These are phyloP conservation scores for Spirogloea muscicola DNA, from an alignment of 139 green algal genomes.

Conservation along the genomic window DNA sequence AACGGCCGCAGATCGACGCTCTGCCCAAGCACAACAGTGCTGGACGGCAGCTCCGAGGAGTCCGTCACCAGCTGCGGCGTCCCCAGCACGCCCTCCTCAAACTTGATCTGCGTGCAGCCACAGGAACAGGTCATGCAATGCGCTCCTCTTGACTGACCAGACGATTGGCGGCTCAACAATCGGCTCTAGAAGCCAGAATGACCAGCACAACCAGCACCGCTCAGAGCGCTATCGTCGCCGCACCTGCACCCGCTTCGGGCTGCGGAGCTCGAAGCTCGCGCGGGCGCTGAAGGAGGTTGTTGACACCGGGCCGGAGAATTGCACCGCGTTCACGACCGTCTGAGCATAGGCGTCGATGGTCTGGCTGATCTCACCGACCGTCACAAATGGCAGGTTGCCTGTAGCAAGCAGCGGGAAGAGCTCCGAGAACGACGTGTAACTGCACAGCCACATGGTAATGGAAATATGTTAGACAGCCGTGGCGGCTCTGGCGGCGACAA, in stretches of 20 bases:
- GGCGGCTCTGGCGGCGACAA: neutral
- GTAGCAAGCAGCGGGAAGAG: conserved; percentile 75
- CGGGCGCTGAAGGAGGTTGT: conserved; percentile 59
- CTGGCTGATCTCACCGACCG: conserved; percentile 81
- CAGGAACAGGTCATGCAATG: neutral
- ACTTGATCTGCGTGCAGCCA: conserved; percentile 36
- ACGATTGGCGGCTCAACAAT: neutral
- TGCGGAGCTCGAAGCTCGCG: conserved; percentile 74
- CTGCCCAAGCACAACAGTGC: conserved; percentile 27
- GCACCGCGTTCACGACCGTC: conserved; percentile 75
- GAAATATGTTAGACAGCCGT: conserved; percentile 54
- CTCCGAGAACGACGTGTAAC: conserved; percentile 85
- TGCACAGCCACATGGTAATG: conserved; percentile 58
- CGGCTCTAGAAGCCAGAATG: neutral
- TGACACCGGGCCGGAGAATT: conserved; percentile 59
- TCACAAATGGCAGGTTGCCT: conserved; percentile 71
- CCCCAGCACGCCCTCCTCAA: conserved; percentile 38
- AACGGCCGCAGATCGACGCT: conserved; percentile 12
- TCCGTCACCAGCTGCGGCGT: conserved; percentile 13
- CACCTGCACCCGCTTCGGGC: conserved; percentile 76
- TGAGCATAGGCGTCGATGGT: conserved; percentile 59
- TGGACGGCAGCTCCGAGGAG: neutral
- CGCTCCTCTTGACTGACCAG: neutral
- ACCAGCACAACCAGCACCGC: neutral
- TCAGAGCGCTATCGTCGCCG: neutral